These are phyloP conservation scores for Trichoderma atrobrunneum DNA, from an alignment of 2,329 filamentous ascomycete species.

Conservation along the genomic window DNA sequence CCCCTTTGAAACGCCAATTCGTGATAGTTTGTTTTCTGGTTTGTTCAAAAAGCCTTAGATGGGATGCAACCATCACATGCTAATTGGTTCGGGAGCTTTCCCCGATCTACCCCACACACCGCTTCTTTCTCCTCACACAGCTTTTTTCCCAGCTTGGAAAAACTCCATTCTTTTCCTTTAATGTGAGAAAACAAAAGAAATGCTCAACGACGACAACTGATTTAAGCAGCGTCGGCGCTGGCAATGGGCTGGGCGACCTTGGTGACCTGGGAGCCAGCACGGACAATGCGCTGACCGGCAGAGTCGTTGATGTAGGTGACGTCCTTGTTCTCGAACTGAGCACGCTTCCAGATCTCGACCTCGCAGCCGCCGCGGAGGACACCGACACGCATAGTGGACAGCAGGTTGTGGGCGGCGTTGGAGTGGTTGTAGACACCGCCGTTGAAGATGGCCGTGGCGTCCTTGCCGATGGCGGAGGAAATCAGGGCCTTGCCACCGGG, in stretches of 20 bases:
- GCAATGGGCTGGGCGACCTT: constrained; percentile 76
- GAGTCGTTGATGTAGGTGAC: constrained; percentile 77
- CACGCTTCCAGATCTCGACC: constrained; percentile 90
- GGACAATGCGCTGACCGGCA: constrained; percentile 75
- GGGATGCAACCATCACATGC: not conserved
- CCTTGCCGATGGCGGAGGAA: constrained; percentile 77
- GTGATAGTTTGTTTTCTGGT: constrained; percentile 4
- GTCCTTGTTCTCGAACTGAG: constrained; percentile 81
- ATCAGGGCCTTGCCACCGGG: constrained; percentile 90
- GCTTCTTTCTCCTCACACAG: not conserved
- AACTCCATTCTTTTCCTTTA: not conserved
- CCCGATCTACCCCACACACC: not conserved
- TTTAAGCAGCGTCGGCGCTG: constrained; percentile 77
- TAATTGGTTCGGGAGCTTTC: not conserved
- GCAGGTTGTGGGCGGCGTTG: constrained; percentile 84
- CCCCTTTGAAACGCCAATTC: constrained; percentile 10
- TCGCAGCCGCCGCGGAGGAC: constrained; percentile 84
- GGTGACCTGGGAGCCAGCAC: constrained; percentile 82
- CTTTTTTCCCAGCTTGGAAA: not conserved
- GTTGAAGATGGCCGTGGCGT: constrained; percentile 88
- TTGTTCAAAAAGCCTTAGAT: not conserved
- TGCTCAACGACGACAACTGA: not conserved
- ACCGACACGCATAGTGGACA: constrained; percentile 84
- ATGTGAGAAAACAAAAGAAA: not conserved
- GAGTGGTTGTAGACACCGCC: constrained; percentile 87